A percentile compares a stretch with the other conserved stretches of the same genome.
Conservation (phyloP, 2,329 filamentous ascomycete genomes). For the Ophiocordyceps camponoti-leonardi region DNA sequence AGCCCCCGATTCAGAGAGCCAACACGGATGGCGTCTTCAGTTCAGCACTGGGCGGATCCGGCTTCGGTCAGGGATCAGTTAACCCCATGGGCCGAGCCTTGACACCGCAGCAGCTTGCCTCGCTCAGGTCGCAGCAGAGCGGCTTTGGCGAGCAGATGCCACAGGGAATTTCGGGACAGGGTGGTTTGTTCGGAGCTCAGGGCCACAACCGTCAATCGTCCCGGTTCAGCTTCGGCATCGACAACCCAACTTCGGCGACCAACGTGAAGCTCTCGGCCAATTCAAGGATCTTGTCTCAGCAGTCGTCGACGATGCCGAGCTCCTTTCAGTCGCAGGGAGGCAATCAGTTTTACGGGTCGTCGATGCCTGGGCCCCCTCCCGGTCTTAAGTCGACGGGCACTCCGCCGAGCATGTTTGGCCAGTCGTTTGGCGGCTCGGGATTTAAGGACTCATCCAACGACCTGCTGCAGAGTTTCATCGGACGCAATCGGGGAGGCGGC, state of each 20-base stretch:
- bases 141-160: slow-evolving; percentile 44
- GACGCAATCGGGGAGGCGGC: slow-evolving; percentile 48
- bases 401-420: slow-evolving; percentile 86
- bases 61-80: slow-evolving; percentile 29
- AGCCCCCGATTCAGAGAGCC: slow-evolving; percentile 59
- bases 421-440: slow-evolving; percentile 62
- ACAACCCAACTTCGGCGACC: slow-evolving; percentile 31
- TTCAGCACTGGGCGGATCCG: slow-evolving; percentile 27
- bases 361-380: slow-evolving; percentile 83
- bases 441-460: slow-evolving; percentile 55
- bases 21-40: slow-evolving; percentile 36
- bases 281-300: slow-evolving; percentile 66
- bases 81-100: slow-evolving; percentile 49
- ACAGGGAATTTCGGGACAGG: slow-evolving; percentile 33
- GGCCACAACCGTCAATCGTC: slow-evolving; percentile 73
- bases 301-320: slow-evolving; percentile 71
- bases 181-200: slow-evolving; percentile 33
- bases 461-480: slow-evolving; percentile 67
- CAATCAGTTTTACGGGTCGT: slow-evolving; percentile 64
- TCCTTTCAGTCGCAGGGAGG: slow-evolving; percentile 40
- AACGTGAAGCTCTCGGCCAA: slow-evolving; percentile 65
- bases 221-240: slow-evolving; percentile 74
- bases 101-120: slow-evolving; percentile 60
- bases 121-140: slow-evolving; percentile 46
- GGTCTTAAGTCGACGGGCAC: slow-evolving; percentile 91